A percentile compares a stretch with the other conserved stretches of the same genome.
Conservation (phyloP, 140 eudicot species). For the Cichorium intybus region DNA sequence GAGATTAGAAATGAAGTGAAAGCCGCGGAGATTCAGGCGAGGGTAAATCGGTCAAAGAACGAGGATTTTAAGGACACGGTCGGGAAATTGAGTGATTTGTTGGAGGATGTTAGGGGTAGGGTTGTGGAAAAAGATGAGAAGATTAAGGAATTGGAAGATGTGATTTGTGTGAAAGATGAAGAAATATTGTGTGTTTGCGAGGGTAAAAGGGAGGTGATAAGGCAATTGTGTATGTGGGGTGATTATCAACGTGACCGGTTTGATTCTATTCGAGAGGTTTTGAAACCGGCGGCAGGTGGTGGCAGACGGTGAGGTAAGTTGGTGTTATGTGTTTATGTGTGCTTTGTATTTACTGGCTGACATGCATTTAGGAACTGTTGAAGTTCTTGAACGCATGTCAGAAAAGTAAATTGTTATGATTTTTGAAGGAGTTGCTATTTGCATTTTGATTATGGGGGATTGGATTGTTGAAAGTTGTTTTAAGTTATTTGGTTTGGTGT, state of each 20-base stretch:
- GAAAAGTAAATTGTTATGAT: background rate
- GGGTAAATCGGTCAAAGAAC: conserved; percentile 33
- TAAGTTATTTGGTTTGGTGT: conserved; percentile 17
- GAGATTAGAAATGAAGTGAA: conserved; percentile 57
- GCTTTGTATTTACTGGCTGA: background rate
- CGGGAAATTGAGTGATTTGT: conserved; percentile 21
- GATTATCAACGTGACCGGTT: conserved; percentile 65
- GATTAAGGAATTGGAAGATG: conserved; percentile 45
- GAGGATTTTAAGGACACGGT: conserved; percentile 30
- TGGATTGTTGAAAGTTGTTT: background rate
- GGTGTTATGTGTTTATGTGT: no score
- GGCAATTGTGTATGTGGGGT: conserved; percentile 72
- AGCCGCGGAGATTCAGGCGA: conserved; percentile 41
- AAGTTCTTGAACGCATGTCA: background rate
- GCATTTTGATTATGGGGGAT: background rate
- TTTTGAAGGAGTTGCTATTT: background rate
- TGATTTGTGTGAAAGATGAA: conserved; percentile 51
- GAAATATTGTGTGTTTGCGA: conserved; percentile 46
- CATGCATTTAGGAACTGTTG: background rate
- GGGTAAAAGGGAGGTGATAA: conserved; percentile 81
- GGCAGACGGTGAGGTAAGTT: conserved; percentile 17
- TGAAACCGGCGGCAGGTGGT: conserved; percentile 9
- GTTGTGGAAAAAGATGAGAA: conserved; percentile 41
- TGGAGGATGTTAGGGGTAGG: conserved; percentile 19
- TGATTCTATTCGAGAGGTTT: conserved; percentile 40